Percentiles rank a stretch among this genome's conserved stretches.
phyloP scores from a whole-genome alignment of 257 asterid species.

The Cordia subcordata region DNA sequence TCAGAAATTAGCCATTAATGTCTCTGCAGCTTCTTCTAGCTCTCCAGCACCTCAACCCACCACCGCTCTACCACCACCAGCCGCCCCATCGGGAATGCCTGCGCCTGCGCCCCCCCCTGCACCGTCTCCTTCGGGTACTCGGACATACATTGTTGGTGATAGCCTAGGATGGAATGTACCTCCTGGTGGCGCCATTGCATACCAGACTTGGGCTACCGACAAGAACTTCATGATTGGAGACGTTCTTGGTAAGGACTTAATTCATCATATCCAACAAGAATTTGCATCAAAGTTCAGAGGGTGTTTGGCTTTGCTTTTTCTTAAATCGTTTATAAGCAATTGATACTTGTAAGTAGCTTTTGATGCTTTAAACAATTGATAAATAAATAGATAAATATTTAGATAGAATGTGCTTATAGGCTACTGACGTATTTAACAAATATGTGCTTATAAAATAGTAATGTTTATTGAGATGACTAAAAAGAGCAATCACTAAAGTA shows the following conservation, averaged over 20 bases:
- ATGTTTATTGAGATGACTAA: too few relatives aligned
- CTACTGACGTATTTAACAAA: too few relatives aligned
- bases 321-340: background rate
- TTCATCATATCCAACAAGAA: background rate
- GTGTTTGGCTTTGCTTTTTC: too few relatives aligned
- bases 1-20: conserved; percentile 56
- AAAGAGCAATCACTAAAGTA: too few relatives aligned
- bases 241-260: conserved; percentile 11
- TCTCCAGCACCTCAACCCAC: conserved; percentile 23
- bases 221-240: conserved; percentile 20
- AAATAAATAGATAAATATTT: too few relatives aligned
- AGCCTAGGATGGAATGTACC: conserved; percentile 22
- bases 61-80: conserved; percentile 17
- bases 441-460: too few relatives aligned
- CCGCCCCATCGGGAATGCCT: conserved; percentile 5
- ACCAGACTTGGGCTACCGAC: conserved; percentile 15
- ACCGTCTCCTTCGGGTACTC: conserved; percentile 24
- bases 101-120: conserved; percentile 18
- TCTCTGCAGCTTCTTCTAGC: conserved; percentile 32
- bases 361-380: too few relatives aligned
- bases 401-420: too few relatives aligned
- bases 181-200: conserved; percentile 20
- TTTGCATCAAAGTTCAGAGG: too few relatives aligned
- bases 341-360: too few relatives aligned
- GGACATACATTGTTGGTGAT: conserved; percentile 14